Conservation (phyloP, 78 protist species). For the Speleostelium caveatum region DNA sequence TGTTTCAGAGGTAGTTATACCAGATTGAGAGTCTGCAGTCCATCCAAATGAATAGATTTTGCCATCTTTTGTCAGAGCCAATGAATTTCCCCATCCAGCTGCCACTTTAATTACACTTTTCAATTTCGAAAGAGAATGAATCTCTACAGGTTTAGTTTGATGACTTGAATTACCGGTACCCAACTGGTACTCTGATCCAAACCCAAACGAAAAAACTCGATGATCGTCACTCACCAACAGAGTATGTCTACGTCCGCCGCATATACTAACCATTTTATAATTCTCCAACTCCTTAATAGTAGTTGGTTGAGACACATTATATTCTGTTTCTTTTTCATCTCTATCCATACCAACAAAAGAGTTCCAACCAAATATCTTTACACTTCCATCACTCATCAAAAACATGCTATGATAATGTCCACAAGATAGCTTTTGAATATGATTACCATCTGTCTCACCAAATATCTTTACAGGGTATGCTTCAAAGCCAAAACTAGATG, state of each 20-base stretch:
- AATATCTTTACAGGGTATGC: slow-evolving; percentile 18
- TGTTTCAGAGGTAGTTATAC: background rate
- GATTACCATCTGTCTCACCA: background rate
- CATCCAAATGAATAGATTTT: slow-evolving; percentile 40
- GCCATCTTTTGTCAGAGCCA: slow-evolving; percentile 21
- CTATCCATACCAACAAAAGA: slow-evolving; percentile 34
- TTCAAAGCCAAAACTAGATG: slow-evolving; percentile 15
- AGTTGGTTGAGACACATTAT: background rate
- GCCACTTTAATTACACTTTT: background rate
- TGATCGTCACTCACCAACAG: background rate
- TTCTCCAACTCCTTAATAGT: background rate
- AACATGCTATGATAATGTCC: slow-evolving; percentile 68
- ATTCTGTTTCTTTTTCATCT: slow-evolving; percentile 7
- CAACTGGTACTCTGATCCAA: slow-evolving; percentile 29
- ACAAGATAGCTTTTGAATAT: slow-evolving; percentile 18
- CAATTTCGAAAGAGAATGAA: background rate
- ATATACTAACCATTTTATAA: background rate
- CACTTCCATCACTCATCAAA: background rate
- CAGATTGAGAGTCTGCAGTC: slow-evolving; percentile 29
- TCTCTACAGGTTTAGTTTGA: slow-evolving; percentile 1
- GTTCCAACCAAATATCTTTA: slow-evolving; percentile 49
- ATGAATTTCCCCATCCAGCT: slow-evolving; percentile 13
- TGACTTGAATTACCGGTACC: background rate
- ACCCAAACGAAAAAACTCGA: slow-evolving; percentile 18
- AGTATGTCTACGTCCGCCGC: slow-evolving; percentile 62